Evolutionary conservation across 768 basidiomycete genomes (phyloP), one percentile per base, ranked within the genome.

Genomic region (Suillus bovinus): DNA sequence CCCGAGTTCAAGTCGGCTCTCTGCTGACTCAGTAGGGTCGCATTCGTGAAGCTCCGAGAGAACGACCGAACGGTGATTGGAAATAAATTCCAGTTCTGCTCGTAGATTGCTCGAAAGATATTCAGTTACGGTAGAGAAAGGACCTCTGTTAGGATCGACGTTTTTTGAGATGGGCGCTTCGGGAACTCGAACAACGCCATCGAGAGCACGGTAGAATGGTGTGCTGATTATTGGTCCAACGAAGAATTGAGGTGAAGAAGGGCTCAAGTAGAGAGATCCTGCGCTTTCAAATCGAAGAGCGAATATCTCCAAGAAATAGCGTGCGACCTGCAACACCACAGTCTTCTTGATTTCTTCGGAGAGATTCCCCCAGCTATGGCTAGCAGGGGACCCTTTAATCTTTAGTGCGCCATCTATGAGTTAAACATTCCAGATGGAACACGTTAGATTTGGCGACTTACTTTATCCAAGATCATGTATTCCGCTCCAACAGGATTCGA

Each of bases 1-100:
- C n/a, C 50, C 59, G 16, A 60, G 54, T 58, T 60, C 59, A 20
- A 60, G 53, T n/a, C 54, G 53, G 39, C 59, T 60, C 20, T 53
- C 47, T 36, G 59, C 46, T 17, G 0, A 16, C 34, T 60, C 13
- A 22, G 56, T 22, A 11, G 10, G 5, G 50, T 31, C 49, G 10
- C 10, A 52, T 31, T 20, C 20, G 10, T 33, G 29, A 52, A 52
- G 20, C 11, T 52, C 50, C 7, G 47, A 49, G 16, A 49, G 27
- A 29, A 49, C 29, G 29, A 20, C 17, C 9, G 49, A 50, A 20
- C 29, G 17, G 17, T 50, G 27, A 11, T 50, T 31, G 2, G 49
- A 29, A 17, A 31, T 31, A 11, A 50, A 50, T 5, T 50, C 49
- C 0, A 50, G 29, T 31, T 50, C 49, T 31, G 29, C 49, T 8